Evolutionary conservation across 495 filamentous ascomycete species (phyloP).

Genomic region (Talaromyces borbonicus): DNA sequence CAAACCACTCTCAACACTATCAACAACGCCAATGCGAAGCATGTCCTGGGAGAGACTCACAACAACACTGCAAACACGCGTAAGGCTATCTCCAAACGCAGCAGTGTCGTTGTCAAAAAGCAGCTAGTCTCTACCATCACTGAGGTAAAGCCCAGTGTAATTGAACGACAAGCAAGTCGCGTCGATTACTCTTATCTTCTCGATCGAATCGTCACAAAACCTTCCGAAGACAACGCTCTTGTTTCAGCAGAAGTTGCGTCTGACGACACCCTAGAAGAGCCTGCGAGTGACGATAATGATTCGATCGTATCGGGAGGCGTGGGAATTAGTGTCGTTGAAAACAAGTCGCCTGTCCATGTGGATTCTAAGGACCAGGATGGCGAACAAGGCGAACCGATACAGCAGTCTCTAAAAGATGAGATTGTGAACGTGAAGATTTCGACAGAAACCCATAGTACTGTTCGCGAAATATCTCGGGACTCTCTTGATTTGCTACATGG

Average conservation of each 20-base stretch:
- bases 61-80: conserved; percentile 25
- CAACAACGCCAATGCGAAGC: conserved; percentile 28
- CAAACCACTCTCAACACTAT: conserved; percentile 37
- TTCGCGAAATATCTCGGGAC: background rate
- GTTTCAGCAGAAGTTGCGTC: background rate
- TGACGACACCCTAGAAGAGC: background rate
- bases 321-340: background rate
- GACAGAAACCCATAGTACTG: background rate
- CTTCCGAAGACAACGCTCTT: no score
- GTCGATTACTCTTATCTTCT: conserved; percentile 10
- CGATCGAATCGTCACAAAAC: background rate
- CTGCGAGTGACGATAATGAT: background rate
- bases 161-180: conserved; percentile 25
- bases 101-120: conserved; percentile 58
- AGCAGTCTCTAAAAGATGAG: background rate
- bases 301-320: background rate
- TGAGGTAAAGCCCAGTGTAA: conserved; percentile 23
- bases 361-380: background rate
- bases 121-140: conserved; percentile 19
- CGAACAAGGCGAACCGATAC: background rate
- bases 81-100: conserved; percentile 49
- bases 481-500: conserved; percentile 9
- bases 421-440: background rate
- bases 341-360: background rate
- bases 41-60: conserved; percentile 18